A percentile compares a stretch with the other conserved stretches of the same genome.
Conservation (phyloP, 495 filamentous ascomycete species). For the Penicillium arizonense region DNA sequence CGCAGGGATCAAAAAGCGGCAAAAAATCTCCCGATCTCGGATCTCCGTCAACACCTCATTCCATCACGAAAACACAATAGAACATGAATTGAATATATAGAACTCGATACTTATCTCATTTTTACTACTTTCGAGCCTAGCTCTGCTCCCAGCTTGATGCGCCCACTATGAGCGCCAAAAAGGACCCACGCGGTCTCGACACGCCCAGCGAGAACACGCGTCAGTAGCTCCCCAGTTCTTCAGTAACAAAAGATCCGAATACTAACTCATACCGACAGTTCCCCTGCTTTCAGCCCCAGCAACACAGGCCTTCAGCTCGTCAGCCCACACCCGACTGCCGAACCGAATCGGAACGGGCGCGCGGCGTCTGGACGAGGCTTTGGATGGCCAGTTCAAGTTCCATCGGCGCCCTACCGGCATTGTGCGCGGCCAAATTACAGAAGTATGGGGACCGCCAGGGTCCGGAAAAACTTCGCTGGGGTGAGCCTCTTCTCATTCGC, state of each 20-base stretch:
- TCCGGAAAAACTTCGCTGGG: conserved; percentile 82
- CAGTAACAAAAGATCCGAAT: neutral
- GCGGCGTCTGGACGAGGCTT: conserved; percentile 54
- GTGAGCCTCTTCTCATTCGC: conserved; percentile 42
- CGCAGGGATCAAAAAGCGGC: neutral
- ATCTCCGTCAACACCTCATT: neutral
- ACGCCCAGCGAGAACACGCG: conserved; percentile 23
- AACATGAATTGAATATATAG: neutral
- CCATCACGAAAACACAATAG: neutral
- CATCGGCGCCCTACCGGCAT: conserved; percentile 40
- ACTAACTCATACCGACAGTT: conserved; percentile 15
- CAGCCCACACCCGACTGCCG: conserved; percentile 35
- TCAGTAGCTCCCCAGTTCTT: conserved; percentile 13
- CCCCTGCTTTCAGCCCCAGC: conserved; percentile 86
- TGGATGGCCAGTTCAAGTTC: conserved; percentile 25
- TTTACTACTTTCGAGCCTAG: neutral
- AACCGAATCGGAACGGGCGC: conserved; percentile 68
- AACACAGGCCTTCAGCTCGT: conserved; percentile 73
- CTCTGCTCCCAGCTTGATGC: conserved; percentile 7
- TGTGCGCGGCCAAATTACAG: conserved; percentile 74
- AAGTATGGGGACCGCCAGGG: conserved; percentile 87
- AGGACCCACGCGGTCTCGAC: conserved; percentile 31
- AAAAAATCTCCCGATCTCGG: conserved; percentile 6
- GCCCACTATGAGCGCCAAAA: conserved; percentile 24
- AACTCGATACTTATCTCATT: neutral